Conservation (phyloP, 2,329 filamentous ascomycete species). For the Hirsutella minnesotensis region DNA sequence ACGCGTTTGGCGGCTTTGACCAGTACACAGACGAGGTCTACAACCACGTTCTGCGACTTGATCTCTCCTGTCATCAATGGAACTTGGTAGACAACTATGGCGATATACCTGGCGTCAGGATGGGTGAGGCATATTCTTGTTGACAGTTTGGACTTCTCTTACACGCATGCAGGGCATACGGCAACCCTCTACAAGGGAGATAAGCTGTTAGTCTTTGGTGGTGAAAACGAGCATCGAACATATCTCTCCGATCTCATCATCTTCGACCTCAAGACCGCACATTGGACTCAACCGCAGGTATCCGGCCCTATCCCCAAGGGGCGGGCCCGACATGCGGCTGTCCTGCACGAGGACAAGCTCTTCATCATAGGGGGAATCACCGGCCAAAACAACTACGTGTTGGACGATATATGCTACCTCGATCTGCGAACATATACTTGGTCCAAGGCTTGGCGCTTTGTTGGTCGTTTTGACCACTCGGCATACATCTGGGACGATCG, state of each 20-base stretch:
- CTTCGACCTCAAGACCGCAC: constrained; percentile 85
- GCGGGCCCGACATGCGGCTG: constrained; percentile 82
- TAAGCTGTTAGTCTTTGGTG: constrained; percentile 94
- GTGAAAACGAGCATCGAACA: constrained; percentile 93
- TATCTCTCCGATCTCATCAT: constrained; percentile 94
- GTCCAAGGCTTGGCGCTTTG: constrained; percentile 93
- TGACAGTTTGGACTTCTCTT: constrained; percentile 1
- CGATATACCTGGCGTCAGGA: constrained; percentile 90
- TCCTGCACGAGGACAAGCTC: constrained; percentile 90
- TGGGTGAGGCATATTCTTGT: constrained; percentile 48
- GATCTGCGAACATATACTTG: constrained; percentile 96
- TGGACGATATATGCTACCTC: constrained; percentile 93
- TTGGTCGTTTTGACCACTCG: constrained; percentile 87
- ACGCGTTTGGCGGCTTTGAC: constrained; percentile 96
- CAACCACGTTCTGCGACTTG: constrained; percentile 86
- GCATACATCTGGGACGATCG: constrained; percentile 86
- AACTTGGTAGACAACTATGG: constrained; percentile 96
- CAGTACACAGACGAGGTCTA: constrained; percentile 99
- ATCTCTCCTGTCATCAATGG: constrained; percentile 84
- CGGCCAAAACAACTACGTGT: constrained; percentile 78
- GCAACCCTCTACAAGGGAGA: constrained; percentile 87
- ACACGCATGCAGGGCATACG: constrained; percentile 63
- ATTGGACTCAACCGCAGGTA: constrained; percentile 89
- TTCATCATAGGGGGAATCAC: constrained; percentile 96
- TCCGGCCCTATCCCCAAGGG: constrained; percentile 78